Conservation (phyloP, 129 eudicot species). For the carrot (Daucus carota) region DNA sequence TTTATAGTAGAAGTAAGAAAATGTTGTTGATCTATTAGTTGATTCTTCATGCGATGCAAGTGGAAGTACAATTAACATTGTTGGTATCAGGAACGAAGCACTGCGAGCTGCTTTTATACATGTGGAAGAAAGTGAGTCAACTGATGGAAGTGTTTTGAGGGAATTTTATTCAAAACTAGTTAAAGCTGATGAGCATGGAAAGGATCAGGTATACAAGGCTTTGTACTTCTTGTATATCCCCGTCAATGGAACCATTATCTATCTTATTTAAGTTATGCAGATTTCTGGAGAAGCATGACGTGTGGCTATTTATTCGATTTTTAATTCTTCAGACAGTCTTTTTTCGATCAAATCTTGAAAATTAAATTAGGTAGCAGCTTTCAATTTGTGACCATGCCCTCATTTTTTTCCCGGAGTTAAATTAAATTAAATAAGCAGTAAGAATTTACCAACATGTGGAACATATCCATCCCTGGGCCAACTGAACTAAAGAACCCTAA, state of each 20-base stretch:
- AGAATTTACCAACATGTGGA: no score
- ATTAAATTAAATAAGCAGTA: no score
- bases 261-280: no score
- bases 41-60: background rate
- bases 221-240: background rate
- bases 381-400: no score
- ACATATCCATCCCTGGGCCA: no score
- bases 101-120: slow-evolving; percentile 99
- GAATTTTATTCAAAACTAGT: slow-evolving; percentile 84
- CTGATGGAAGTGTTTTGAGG: slow-evolving; percentile 45
- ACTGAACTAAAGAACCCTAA: no score
- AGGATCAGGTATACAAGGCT: slow-evolving; percentile 68
- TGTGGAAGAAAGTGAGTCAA: slow-evolving; percentile 49
- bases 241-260: background rate
- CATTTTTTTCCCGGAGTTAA: no score
- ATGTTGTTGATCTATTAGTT: background rate
- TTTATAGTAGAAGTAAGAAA: background rate
- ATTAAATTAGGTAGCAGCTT: no score
- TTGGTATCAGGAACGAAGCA: slow-evolving; percentile 72
- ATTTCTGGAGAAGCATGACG: no score
- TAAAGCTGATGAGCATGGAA: slow-evolving; percentile 96
- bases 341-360: no score
- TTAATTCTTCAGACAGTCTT: no score
- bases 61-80: slow-evolving; percentile 3
- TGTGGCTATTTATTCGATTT: no score